A percentile compares a stretch with the other conserved stretches of the same genome.
These are phyloP conservation scores for Globisporangium polare DNA, from an alignment of 352 stramenopile genomes.

Conservation along the genomic window DNA sequence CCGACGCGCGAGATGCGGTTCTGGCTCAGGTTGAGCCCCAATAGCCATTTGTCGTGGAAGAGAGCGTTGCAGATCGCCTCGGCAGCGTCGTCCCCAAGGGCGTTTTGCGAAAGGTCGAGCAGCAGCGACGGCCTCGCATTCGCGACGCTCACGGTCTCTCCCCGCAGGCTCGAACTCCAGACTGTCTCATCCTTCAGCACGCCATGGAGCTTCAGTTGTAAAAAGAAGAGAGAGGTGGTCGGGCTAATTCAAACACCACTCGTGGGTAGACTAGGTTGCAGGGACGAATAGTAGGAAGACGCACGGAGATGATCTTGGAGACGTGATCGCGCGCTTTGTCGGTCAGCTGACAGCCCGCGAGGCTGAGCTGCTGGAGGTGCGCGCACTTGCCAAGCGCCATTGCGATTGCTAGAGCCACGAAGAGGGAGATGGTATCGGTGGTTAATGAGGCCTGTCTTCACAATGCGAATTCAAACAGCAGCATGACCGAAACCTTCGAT, in stretches of 20 bases:
- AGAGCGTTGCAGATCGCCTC: conserved; percentile 46
- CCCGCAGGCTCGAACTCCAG: conserved; percentile 57
- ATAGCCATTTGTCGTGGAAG: conserved; percentile 63
- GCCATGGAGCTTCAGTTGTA: conserved; percentile 35
- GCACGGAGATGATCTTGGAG: conserved; percentile 57
- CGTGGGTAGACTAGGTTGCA: no score
- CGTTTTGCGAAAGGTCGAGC: conserved; percentile 48
- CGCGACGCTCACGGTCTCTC: conserved; percentile 11
- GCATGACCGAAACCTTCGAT: conserved; percentile 9
- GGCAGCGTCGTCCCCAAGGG: conserved; percentile 32
- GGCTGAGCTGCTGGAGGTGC: conserved; percentile 35
- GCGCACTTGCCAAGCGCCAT: conserved; percentile 36
- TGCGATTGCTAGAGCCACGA: conserved; percentile 23
- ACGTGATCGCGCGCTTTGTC: conserved; percentile 44
- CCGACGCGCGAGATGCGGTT: conserved; percentile 36
- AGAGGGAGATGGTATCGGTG: neutral
- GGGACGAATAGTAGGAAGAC: neutral
- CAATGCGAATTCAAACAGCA: neutral
- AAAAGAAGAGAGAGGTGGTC: neutral
- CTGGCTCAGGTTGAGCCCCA: conserved; percentile 43
- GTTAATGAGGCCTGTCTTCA: no score
- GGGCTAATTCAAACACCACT: neutral
- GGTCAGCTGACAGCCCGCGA: conserved; percentile 44
- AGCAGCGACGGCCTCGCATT: conserved; percentile 21
- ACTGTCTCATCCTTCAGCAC: conserved; percentile 45